These are phyloP conservation scores for Monosporascus sp. DNA, from an alignment of 2,329 filamentous ascomycete species.

Conservation along the genomic window DNA sequence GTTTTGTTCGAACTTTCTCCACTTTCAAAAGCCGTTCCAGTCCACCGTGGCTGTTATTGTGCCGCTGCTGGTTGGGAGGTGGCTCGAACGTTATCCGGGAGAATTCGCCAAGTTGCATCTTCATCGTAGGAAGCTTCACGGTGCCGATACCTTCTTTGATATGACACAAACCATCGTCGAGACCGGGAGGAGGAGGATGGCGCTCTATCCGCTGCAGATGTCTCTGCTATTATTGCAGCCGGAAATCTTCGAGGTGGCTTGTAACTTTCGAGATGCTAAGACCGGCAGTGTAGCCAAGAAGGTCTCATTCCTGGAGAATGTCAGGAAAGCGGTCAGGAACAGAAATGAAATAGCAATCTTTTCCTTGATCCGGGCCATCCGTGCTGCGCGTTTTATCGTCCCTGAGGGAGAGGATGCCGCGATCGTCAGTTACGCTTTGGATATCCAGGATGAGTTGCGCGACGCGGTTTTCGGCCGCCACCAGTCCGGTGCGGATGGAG, in stretches of 20 bases:
- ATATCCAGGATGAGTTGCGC: conserved; percentile 63
- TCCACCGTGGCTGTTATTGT: conserved; percentile 57
- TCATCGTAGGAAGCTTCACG: conserved; percentile 56
- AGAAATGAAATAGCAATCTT: conserved; percentile 63
- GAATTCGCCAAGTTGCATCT: conserved; percentile 62
- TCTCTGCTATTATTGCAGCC: conserved; percentile 59
- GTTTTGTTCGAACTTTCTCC: conserved; percentile 61
- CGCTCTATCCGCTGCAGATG: conserved; percentile 59
- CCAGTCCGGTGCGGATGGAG: conserved; percentile 39
- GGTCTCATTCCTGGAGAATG: conserved; percentile 57
- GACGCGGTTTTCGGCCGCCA: conserved; percentile 59
- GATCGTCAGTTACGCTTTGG: conserved; percentile 61
- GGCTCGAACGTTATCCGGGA: conserved; percentile 59
- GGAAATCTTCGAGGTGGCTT: conserved; percentile 65
- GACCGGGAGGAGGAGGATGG: conserved; percentile 47
- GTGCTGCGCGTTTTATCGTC: conserved; percentile 59
- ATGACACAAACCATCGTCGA: conserved; percentile 61
- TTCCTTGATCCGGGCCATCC: conserved; percentile 57
- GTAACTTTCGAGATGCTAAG: conserved; percentile 60
- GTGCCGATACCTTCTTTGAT: conserved; percentile 63
- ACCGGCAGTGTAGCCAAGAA: conserved; percentile 60
- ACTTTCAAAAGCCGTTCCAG: conserved; percentile 60
- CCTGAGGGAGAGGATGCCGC: conserved; percentile 60
- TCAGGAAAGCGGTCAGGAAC: conserved; percentile 59
- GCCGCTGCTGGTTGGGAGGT: conserved; percentile 59